A percentile compares a stretch with the other conserved stretches of the same genome.
phyloP scores from a whole-genome alignment of 495 filamentous ascomycete genomes.

The Lepidopterella palustris region DNA sequence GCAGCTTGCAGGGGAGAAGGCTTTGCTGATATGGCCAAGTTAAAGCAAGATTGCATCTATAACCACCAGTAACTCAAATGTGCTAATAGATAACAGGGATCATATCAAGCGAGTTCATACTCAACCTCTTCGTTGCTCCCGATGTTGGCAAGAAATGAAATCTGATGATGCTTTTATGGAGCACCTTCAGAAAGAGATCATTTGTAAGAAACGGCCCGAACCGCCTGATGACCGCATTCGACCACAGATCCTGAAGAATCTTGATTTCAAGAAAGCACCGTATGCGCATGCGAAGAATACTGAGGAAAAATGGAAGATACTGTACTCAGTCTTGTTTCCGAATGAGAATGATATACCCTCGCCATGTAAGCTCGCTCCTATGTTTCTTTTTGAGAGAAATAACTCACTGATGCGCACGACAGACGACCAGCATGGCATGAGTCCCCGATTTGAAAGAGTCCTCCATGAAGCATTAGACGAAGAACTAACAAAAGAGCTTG shows the following conservation, averaged over 20 bases:
- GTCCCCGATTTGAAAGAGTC: background rate
- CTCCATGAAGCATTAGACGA: constrained; percentile 7
- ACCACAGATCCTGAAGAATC: background rate
- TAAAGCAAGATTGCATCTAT: too few relatives aligned
- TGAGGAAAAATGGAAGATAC: constrained; percentile 10
- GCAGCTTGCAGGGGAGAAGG: background rate
- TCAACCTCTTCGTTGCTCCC: constrained; percentile 5
- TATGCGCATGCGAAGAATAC: background rate
- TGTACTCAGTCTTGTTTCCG: constrained; percentile 5
- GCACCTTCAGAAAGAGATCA: background rate
- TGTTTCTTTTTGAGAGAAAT: background rate
- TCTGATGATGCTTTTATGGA: background rate
- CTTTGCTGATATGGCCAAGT: background rate
- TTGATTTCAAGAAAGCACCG: constrained; percentile 11
- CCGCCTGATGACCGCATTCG: constrained; percentile 5
- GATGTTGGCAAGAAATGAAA: constrained; percentile 10
- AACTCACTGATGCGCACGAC: background rate
- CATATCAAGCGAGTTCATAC: constrained; percentile 11
- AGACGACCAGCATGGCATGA: constrained; percentile 3
- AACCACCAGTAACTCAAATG: too few relatives aligned
- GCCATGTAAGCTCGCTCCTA: background rate
- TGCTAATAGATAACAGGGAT: too few relatives aligned
- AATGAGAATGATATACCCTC: constrained; percentile 3
- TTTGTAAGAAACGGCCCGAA: constrained; percentile 3
- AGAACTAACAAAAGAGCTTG: constrained; percentile 5